Conservation (phyloP, 495 filamentous ascomycete species). For the Tuber borchii region DNA sequence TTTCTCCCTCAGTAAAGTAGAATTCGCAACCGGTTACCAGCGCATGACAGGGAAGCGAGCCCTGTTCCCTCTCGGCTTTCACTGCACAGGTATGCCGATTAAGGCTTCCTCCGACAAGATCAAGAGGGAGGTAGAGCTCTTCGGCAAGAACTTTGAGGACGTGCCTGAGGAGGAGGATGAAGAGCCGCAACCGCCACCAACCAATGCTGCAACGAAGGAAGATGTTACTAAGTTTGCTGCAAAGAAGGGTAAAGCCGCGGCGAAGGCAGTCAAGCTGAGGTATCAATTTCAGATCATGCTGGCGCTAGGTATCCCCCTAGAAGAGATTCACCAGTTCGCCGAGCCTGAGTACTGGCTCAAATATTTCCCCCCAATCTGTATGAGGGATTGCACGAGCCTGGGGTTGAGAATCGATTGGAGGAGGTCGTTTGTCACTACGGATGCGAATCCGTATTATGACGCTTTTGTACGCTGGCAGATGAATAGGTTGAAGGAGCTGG, state of each 20-base stretch:
- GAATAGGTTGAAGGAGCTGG: slow-evolving; percentile 78
- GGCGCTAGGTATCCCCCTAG: slow-evolving; percentile 69
- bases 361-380: slow-evolving; percentile 77
- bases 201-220: slow-evolving; percentile 47
- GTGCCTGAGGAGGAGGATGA: slow-evolving; percentile 55
- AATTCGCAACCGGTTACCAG: slow-evolving; percentile 76
- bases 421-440: slow-evolving; percentile 83
- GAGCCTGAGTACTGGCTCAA: slow-evolving; percentile 82
- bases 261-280: slow-evolving; percentile 79
- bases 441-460: slow-evolving; percentile 96
- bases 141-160: slow-evolving; percentile 77
- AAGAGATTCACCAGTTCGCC: slow-evolving; percentile 87
- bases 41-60: slow-evolving; percentile 83
- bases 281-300: slow-evolving; percentile 89
- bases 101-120: slow-evolving; percentile 97
- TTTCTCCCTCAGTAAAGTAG: slow-evolving; percentile 83
- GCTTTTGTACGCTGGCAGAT: slow-evolving; percentile 97
- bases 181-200: slow-evolving; percentile 31
- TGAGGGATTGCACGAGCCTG: slow-evolving; percentile 72
- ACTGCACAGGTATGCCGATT: slow-evolving; percentile 97
- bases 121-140: slow-evolving; percentile 66
- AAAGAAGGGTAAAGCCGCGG: slow-evolving; percentile 89
- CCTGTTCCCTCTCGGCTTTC: slow-evolving; percentile 86
- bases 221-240: slow-evolving; percentile 86
- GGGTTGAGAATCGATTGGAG: slow-evolving; percentile 89